Base-by-base conservation (phyloP, 2,329 filamentous ascomycete species). In the Fusarium veterinarium region DNA sequence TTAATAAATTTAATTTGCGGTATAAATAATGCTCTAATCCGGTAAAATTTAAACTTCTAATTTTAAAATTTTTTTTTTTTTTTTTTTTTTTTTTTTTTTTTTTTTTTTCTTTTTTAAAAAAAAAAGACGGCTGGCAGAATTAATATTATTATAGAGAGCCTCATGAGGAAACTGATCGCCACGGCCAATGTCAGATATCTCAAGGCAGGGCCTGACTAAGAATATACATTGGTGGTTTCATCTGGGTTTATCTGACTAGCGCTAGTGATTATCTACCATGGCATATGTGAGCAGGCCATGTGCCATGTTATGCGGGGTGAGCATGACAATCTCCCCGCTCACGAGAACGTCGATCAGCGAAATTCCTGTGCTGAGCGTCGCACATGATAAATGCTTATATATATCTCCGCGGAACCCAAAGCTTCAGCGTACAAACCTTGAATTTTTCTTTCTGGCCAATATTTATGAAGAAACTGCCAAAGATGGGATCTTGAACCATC, bases 341-440 rank as follows among this genome's bases (percentile, higher is more conserved):
- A 62, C 40, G n/a, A 28, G 52, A 35, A 13, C 13, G 14, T n/a
- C 31, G 31, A 58, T 48, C 19, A 28, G 23, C 19, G 1, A 48
- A 46, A 7, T 5, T 30, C 23, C 14, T 17, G 8, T 17, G 28
- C 23, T 28, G 16, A 25, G 16, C 28, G 20, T n/a, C 31, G 11
- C 52, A 23, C 17, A 11, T 25, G 12, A 44, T 17, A 17, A 17
- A 28, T 17, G 1, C 16, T 11, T 19, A 3, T 4, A 38, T 45
- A 13, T 6, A 31, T 48, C 42, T 63, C 60, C 60, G 60, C 60
- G 60, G 60, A 48, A 19, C 30, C 14, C 4, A 6, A 10, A 6
- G 1, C 2, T n/a, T 23, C 16, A 3, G 3, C 7, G 7, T 12
- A 3, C 23, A 1, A 0, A 3, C 20, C 10, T 7, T 23, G 13